Conservation (phyloP, 2,329 filamentous ascomycete genomes). For the Parascedosporium putredinis region DNA sequence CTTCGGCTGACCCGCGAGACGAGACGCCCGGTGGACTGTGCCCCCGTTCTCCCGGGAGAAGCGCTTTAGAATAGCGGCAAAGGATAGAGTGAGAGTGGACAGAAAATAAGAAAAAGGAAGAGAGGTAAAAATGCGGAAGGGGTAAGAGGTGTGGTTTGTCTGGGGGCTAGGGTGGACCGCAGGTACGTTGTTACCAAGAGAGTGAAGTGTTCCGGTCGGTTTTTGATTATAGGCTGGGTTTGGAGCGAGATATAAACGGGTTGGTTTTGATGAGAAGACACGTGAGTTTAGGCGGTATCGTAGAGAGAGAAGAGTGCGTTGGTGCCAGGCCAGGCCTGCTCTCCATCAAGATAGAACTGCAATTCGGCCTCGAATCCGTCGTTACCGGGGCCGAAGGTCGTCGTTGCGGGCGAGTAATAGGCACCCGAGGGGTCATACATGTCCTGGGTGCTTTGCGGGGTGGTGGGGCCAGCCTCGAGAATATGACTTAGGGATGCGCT, state of each 20-base stretch:
- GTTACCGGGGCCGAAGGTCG: conserved; percentile 22
- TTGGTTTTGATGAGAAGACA: background rate
- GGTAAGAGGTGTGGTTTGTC: too few relatives aligned
- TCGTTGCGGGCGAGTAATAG: background rate
- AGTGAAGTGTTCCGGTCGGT: too few relatives aligned
- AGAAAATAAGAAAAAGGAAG: too few relatives aligned
- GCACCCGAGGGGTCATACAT: background rate
- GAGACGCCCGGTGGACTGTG: too few relatives aligned
- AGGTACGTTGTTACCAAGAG: too few relatives aligned
- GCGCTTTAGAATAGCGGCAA: too few relatives aligned
- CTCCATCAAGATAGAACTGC: conserved; percentile 31
- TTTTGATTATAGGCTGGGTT: too few relatives aligned
- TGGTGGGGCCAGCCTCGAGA: background rate
- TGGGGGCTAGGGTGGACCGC: too few relatives aligned
- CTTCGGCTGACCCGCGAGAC: too few relatives aligned
- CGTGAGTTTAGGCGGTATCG: background rate
- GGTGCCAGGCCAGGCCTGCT: conserved; percentile 9
- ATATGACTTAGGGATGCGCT: background rate
- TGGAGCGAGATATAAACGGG: background rate
- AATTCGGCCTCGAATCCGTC: conserved; percentile 38
- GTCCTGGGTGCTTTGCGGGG: background rate
- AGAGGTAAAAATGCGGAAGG: too few relatives aligned
- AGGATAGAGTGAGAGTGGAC: too few relatives aligned
- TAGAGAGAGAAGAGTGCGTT: background rate
- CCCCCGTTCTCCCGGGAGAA: too few relatives aligned